Conservation (phyloP, 2,329 filamentous ascomycete species). For the Alternaria brassicae region DNA sequence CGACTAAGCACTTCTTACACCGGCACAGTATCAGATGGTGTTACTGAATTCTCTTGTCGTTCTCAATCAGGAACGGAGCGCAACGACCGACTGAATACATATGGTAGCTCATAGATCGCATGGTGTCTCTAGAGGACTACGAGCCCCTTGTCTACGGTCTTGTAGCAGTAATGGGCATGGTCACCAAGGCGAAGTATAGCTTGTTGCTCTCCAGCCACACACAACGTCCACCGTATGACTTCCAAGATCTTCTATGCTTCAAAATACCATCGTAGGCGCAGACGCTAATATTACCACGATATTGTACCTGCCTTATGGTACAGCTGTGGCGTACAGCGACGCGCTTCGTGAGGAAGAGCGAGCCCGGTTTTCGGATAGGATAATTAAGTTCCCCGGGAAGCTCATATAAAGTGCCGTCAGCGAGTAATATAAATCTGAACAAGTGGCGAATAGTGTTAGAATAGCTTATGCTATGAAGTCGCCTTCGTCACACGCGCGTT, state of each 20-base stretch:
- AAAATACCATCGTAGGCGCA: not conserved
- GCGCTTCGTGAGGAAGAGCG: not conserved
- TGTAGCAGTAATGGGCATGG: slow-evolving; percentile 11
- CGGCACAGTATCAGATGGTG: not conserved
- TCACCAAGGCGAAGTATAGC: slow-evolving; percentile 1
- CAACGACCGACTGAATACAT: not conserved
- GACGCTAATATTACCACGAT: slow-evolving; percentile 23
- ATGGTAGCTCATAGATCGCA: slow-evolving; percentile 3
- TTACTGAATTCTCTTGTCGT: not conserved
- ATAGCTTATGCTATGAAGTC: not conserved
- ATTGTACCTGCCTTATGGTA: slow-evolving; percentile 14
- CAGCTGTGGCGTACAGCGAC: slow-evolving; percentile 4
- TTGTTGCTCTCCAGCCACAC: slow-evolving; percentile 9
- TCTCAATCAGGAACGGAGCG: slow-evolving; percentile 1
- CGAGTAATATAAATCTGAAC: slow-evolving; percentile 10
- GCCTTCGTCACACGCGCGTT: not conserved
- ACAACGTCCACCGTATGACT: slow-evolving; percentile 6
- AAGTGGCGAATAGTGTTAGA: not conserved
- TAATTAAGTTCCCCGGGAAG: slow-evolving; percentile 31
- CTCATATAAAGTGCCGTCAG: slow-evolving; percentile 26
- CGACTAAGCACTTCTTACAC: too few relatives aligned
- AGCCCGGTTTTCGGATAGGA: slow-evolving; percentile 15
- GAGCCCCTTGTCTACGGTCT: slow-evolving; percentile 5
- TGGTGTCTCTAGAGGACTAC: slow-evolving; percentile 14
- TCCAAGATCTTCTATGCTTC: not conserved